Base-by-base conservation (phyloP, 2,329 filamentous ascomycete genomes). In the Penicillium sp. region DNA sequence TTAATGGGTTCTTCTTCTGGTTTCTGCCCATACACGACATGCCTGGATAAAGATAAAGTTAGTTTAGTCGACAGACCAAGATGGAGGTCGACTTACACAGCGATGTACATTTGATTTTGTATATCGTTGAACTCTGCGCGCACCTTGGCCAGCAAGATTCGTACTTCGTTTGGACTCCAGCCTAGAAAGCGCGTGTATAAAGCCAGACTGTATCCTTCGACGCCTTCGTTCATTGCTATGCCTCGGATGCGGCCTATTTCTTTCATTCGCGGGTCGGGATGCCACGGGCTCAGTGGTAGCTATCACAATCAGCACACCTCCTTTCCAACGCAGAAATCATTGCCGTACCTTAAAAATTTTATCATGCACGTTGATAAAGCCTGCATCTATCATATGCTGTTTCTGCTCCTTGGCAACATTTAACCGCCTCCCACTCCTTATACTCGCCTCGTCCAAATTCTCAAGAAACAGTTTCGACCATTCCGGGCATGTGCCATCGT, bases 211-310 rank as follows among this genome's bases (percentile, higher is more conserved):
- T 75, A 75, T 2, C 70, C 74, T 60, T 77, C 73, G 11, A 78
- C 61, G 0, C 72, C 73, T 16, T 77, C 71, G 2, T 73, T 63
- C 43, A 71, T 71, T 52, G 73, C 66, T 57, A 74, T 65, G 53
- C 74, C 77, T 67, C 72, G 79, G 26, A 73, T 67, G 26, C 53
- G 57, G 16, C 79, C 78, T 21, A 81, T 73, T 60, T 78, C 74
- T 62, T 80, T 81, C 71, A 79, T 74, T 53, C 74, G 75, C 1
- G 71, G 70, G 50, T 81, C 77, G 51, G 76, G 75, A 5, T 77
- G 71, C 79, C 79, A 81, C 1, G 68, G 59, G 42, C 72, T 74
- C 28, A 71, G 66, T 7, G 77, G 56, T 24, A 58, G 40, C 56
- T 58, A 33, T 40, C 66, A 75, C 71, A 68, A 72, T n/a, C 45